These are phyloP conservation scores for Thalia dealbata DNA, from an alignment of 176 grass and related monocot species.

Conservation along the genomic window DNA sequence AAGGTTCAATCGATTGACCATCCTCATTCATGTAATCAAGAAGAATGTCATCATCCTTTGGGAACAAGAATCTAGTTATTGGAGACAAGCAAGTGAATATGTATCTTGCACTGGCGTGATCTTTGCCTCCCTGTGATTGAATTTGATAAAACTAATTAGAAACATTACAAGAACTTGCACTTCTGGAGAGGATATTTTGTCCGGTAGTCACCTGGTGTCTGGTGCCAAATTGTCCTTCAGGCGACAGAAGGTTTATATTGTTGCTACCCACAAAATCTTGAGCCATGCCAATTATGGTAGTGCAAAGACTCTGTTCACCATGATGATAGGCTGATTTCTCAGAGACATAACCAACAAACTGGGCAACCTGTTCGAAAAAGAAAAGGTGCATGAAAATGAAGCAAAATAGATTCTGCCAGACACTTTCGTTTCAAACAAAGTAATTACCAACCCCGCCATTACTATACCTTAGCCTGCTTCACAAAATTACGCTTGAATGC, in stretches of 20 bases:
- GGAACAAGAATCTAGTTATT: slow-evolving; percentile 58
- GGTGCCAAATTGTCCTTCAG: slow-evolving; percentile 77
- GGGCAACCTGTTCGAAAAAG: slow-evolving; percentile 49
- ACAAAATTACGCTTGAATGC: slow-evolving; percentile 76
- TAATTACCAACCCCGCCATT: not conserved
- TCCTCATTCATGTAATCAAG: slow-evolving; percentile 78
- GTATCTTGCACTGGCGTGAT: slow-evolving; percentile 64
- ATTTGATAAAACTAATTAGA: not conserved
- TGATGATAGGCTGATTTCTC: slow-evolving; percentile 91
- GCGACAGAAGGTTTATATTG: slow-evolving; percentile 68
- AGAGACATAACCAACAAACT: slow-evolving; percentile 87
- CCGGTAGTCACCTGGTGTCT: slow-evolving; percentile 32
- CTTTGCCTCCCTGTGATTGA: slow-evolving; percentile 73
- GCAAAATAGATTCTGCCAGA: not conserved
- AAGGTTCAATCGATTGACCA: slow-evolving; percentile 74
- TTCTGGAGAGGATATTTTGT: not conserved
- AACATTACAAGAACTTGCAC: not conserved
- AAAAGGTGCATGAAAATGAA: not conserved
- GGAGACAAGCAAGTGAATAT: slow-evolving; percentile 50
- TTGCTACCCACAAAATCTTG: slow-evolving; percentile 92
- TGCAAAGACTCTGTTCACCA: slow-evolving; percentile 63
- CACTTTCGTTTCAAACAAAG: not conserved
- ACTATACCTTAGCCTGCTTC: slow-evolving; percentile 62
- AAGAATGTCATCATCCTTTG: slow-evolving; percentile 77
- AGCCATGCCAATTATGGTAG: slow-evolving; percentile 91